Evolutionary conservation across 164 flowering plant species (phyloP).

Genomic region (Vitis rotundifolia): DNA sequence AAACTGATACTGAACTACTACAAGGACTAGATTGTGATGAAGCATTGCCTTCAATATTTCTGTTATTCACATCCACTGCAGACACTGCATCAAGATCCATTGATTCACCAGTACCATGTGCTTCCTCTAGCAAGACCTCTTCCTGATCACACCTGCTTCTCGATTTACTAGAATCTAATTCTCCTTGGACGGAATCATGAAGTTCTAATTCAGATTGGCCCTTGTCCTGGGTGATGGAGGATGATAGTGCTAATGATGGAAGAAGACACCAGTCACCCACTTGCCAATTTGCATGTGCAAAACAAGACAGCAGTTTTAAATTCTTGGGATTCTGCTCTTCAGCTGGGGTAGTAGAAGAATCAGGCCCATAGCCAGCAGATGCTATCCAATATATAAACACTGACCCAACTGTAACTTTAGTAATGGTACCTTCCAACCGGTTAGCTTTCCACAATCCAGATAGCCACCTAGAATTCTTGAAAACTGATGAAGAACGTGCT

Average conservation of each 20-base stretch:
- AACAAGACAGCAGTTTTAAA: conserved; percentile 76
- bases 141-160: conserved; percentile 43
- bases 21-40: conserved; percentile 44
- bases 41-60: conserved; percentile 21
- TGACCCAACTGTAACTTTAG: conserved; percentile 80
- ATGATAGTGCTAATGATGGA: conserved; percentile 37
- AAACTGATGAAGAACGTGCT: conserved; percentile 80
- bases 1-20: conserved; percentile 44
- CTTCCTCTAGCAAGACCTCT: conserved; percentile 32
- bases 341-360: conserved; percentile 73
- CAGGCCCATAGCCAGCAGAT: conserved; percentile 88
- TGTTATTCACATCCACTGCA: conserved; percentile 33
- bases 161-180: conserved; percentile 31
- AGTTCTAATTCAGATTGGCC: conserved; percentile 27
- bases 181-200: conserved; percentile 32
- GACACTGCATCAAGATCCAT: conserved; percentile 40
- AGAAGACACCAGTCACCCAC: conserved; percentile 95
- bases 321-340: conserved; percentile 90
- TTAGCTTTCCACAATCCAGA: conserved; percentile 86
- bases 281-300: conserved; percentile 93
- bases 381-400: conserved; percentile 92
- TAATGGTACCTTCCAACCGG: conserved; percentile 81
- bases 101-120: conserved; percentile 32
- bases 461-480: conserved; percentile 81
- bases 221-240: conserved; percentile 34